A percentile compares a stretch with the other conserved stretches of the same genome.
phyloP scores from a whole-genome alignment of 1,284 basidiomycete species.

The Peniophora sp. region DNA sequence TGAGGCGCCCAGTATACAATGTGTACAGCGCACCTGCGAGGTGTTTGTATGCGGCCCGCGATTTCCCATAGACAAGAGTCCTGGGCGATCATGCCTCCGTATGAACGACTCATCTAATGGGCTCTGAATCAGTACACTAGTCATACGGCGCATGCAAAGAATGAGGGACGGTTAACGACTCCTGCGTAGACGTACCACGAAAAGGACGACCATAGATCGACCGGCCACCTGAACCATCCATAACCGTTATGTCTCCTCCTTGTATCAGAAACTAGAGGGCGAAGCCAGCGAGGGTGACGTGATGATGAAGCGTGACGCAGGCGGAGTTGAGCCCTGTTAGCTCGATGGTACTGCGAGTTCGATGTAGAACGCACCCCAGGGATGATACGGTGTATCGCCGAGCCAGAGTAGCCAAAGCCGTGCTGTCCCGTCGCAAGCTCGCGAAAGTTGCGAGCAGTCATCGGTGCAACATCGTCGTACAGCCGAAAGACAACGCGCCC shows the following conservation, averaged over 20 bases:
- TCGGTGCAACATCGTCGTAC: slow-evolving; percentile 39
- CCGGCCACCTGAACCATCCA: slow-evolving; percentile 55
- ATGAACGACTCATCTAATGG: slow-evolving; percentile 31
- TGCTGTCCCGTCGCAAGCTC: slow-evolving; percentile 39
- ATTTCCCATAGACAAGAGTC: slow-evolving; percentile 56
- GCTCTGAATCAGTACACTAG: slow-evolving; percentile 1
- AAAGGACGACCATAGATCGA: slow-evolving; percentile 15
- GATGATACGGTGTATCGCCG: slow-evolving; percentile 29
- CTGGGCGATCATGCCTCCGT: slow-evolving; percentile 32
- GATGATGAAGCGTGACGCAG: neutral
- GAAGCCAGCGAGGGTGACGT: neutral
- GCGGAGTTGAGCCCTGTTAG: neutral
- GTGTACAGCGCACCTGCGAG: slow-evolving; percentile 35
- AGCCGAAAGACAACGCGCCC: slow-evolving; percentile 54
- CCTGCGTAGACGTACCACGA: slow-evolving; percentile 3
- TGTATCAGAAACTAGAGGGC: slow-evolving; percentile 25
- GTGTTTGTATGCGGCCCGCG: slow-evolving; percentile 49
- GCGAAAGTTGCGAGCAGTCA: slow-evolving; percentile 46
- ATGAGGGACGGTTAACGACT: no score
- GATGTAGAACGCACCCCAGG: slow-evolving; percentile 14
- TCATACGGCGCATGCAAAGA: neutral
- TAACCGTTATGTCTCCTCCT: slow-evolving; percentile 30
- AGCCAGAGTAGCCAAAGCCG: slow-evolving; percentile 32
- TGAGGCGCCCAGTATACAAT: slow-evolving; percentile 1
- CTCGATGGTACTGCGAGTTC: neutral